Evolutionary conservation across 2,329 filamentous ascomycete genomes (phyloP), one percentile per base, ranked within the genome.

Genomic region (Drechmeria coniospora): DNA sequence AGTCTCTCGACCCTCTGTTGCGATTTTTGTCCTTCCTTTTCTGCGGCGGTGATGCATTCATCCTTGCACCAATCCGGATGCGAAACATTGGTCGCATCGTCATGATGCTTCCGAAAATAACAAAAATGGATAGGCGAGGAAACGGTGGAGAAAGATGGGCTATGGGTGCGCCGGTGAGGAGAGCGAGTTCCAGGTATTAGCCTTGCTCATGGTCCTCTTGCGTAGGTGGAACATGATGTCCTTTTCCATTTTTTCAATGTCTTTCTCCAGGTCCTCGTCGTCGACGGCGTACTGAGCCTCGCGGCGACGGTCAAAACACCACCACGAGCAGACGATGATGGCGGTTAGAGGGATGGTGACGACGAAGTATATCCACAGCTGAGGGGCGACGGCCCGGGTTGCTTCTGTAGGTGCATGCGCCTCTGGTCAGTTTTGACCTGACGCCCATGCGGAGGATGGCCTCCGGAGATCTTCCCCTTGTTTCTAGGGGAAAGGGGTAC

Each of bases 301-400:
- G 27, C 66, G 61, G 15, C 53, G 51, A 22, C 46, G 51, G 40
- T 73, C 67, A 42, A 66, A 65, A 36, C 55, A 53, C 40, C 63
- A 54, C 68, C 70, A 74, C n/a, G 53, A 43, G 3, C 51, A 49
- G 15, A 76, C 63, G 35, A 75, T 67, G 27, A 56, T 16, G 2
- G 61, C 42, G 0, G 71, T 76, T 28, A 74, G 38, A 3, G 71
- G 71, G 8, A 75, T 46, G 3, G 68, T 70, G 29, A 74, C 59
- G 34, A 54, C 67, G 37, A 74, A 75, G 51, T 74, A 76, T 29
- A 76, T 60, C 70, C 71, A 76, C 15, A 76, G 54, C 27, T 59
- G 49, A 2, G 29, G 28, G 6, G 27, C 29, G 15, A 32, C 25
- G 17, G 23, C 16, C 5, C 27, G 25, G 12, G 18, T 16, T 15